These are phyloP conservation scores for Elymus sibiricus DNA, from an alignment of 176 grass and related monocot genomes.

Conservation along the genomic window DNA sequence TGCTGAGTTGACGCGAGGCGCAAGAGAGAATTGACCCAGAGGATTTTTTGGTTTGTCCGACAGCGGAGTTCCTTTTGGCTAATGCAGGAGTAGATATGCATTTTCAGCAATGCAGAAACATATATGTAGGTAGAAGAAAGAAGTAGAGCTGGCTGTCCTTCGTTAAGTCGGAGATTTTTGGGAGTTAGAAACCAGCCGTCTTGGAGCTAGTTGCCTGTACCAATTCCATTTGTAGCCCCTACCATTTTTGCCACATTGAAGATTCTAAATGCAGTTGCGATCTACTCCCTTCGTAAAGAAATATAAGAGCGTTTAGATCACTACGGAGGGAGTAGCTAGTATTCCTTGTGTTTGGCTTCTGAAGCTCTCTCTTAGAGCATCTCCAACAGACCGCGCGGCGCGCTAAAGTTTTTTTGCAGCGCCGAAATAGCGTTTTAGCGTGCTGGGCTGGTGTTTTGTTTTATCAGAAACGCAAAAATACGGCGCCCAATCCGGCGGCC, in stretches of 20 bases:
- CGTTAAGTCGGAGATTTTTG: neutral
- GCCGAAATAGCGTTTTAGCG: too few relatives aligned
- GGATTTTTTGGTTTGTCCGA: neutral
- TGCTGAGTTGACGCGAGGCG: slow-evolving; percentile 38
- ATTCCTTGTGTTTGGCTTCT: neutral
- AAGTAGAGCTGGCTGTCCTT: neutral
- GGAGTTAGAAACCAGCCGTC: neutral
- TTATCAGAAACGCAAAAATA: too few relatives aligned
- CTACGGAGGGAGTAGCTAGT: too few relatives aligned
- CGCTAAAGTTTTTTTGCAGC: too few relatives aligned
- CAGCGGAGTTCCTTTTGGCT: neutral
- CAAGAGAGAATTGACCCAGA: slow-evolving; percentile 36
- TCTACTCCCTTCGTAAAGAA: too few relatives aligned
- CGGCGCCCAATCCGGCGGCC: too few relatives aligned
- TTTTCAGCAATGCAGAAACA: neutral
- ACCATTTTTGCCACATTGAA: neutral
- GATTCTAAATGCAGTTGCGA: neutral
- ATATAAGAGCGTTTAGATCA: too few relatives aligned
- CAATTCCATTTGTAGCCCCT: neutral
- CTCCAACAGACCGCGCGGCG: too few relatives aligned
- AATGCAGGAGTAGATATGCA: slow-evolving; percentile 10
- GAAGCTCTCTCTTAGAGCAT: neutral
- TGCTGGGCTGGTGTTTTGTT: too few relatives aligned
- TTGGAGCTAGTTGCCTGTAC: neutral
- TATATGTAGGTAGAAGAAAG: neutral